Conservation (phyloP, 2,329 filamentous ascomycete genomes). For the Xylaria sp. region DNA sequence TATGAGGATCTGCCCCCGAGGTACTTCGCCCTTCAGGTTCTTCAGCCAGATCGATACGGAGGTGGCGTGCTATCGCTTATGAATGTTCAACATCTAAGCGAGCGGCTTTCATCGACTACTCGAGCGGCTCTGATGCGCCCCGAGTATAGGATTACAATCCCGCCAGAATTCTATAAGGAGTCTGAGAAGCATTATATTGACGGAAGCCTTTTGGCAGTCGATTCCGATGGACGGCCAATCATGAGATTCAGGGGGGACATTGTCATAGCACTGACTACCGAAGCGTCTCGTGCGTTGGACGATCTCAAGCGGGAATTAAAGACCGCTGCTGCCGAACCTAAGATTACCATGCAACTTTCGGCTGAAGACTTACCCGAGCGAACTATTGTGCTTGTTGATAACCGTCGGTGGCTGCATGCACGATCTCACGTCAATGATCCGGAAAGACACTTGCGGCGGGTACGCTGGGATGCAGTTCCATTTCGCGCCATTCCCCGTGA, state of each 20-base stretch:
- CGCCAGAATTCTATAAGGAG: constrained; percentile 19
- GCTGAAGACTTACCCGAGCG: constrained; percentile 46
- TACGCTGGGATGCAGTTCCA: constrained; percentile 51
- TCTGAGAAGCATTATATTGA: constrained; percentile 3
- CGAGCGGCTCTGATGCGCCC: constrained; percentile 8
- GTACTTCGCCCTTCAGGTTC: constrained; percentile 57
- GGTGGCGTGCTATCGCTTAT: constrained; percentile 24
- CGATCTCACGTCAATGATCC: constrained; percentile 50
- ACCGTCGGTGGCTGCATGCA: constrained; percentile 52
- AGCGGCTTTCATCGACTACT: constrained; percentile 14
- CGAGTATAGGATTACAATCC: constrained; percentile 25
- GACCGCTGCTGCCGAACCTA: constrained; percentile 28
- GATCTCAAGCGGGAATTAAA: constrained; percentile 44
- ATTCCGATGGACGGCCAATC: constrained; percentile 4
- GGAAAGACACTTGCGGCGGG: constrained; percentile 51
- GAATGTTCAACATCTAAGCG: constrained; percentile 22
- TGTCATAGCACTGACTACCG: constrained; percentile 44
- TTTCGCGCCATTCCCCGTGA: constrained; percentile 34
- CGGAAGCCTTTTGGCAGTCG: constrained; percentile 11
- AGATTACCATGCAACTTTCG: constrained; percentile 43
- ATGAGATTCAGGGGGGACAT: constrained; percentile 52
- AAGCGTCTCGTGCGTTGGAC: constrained; percentile 41
- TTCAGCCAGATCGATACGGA: constrained; percentile 54
- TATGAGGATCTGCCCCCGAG: constrained; percentile 54
- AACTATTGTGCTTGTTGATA: constrained; percentile 51